A percentile compares a stretch with the other conserved stretches of the same genome.
Evolutionary conservation across 352 stramenopile genomes (phyloP).

Genomic region (Thalassiosira hispida): DNA sequence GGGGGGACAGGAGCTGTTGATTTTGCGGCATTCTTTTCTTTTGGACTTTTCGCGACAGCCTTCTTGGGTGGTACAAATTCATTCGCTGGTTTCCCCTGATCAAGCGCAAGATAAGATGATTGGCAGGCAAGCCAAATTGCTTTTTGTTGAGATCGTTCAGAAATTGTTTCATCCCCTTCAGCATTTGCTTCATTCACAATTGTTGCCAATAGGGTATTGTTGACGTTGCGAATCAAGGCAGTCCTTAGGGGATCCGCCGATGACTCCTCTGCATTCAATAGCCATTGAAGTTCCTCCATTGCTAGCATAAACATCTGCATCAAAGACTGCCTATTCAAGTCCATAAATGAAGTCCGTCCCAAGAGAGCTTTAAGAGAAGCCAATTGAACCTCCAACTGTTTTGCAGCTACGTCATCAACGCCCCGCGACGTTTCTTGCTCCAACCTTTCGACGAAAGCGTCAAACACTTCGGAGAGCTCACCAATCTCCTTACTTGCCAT

Average conservation of each 20-base stretch:
- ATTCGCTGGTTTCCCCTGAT: conserved; percentile 1
- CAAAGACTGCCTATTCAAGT: conserved; percentile 25
- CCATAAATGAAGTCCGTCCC: conserved; percentile 20
- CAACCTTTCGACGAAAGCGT: conserved; percentile 21
- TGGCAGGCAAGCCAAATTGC: conserved; percentile 9
- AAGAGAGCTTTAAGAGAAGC: conserved; percentile 21
- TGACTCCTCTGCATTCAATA: conserved; percentile 15
- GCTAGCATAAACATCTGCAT: conserved; percentile 9
- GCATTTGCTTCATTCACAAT: neutral
- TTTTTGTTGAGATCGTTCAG: too few relatives aligned
- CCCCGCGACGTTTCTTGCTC: conserved; percentile 25
- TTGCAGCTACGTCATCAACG: neutral
- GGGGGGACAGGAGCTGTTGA: neutral
- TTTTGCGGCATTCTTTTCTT: neutral
- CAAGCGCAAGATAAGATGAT: conserved; percentile 19
- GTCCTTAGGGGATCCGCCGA: neutral
- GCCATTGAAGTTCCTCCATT: conserved; percentile 14
- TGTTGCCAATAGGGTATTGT: conserved; percentile 6
- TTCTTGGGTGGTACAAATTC: conserved; percentile 21
- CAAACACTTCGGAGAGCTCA: conserved; percentile 13
- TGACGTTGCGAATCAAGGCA: conserved; percentile 24
- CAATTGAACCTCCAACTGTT: neutral
- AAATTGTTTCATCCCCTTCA: neutral
- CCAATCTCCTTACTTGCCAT: conserved; percentile 3
- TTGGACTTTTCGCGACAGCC: conserved; percentile 1